Evolutionary conservation across 306 rosid genomes (phyloP), one percentile per base, ranked within the genome.

Genomic region (Prunus dulcis): DNA sequence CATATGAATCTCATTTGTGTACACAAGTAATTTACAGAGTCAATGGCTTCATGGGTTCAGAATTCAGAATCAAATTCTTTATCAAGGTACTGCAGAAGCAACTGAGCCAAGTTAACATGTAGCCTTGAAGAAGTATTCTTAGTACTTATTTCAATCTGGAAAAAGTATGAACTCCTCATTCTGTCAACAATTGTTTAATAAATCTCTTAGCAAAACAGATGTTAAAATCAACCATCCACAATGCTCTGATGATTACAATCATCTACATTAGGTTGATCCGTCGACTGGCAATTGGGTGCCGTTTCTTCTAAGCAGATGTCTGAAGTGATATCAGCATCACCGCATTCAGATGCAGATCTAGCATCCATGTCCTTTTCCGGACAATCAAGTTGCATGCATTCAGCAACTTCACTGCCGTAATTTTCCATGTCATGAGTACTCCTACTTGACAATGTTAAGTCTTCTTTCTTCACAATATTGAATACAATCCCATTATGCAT

Each of bases 381-480:
- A 78, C 88, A 80, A 19, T 92, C 97, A 12, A 88, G 81, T 78
- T 92, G 97, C 74, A 88, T 76, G 61, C 92, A 84, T 72, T 90
- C 97, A 76, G 84, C 87, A 74, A 74, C 91, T 80, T 90, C 90
- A 72, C 83, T 78, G 77, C 34, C 50, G 82, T 18, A 84, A 88
- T 80, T 86, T 81, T 82, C 96, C 12, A 70, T 58, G 73, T 90
- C 97, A 45, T 70, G 85, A 73, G 85, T 82, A 70, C 87, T 84
- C 85, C 87, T 81, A 74, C 70, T 80, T n/a, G 88, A 70, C 77
- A 86, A 71, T 55, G 91, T 64, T 60, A 91, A 82, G 20, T 86
- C 81, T 81, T 89, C 99, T 84, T 87, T 95, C 93, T 92, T 92
- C 45, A 95, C 97, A 64, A 95, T 84, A 83, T 89, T 95, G 56